Evolutionary conservation across 352 stramenopile species (phyloP), one percentile per base, ranked within the genome.

Genomic region (Phytophthora kernoviae): DNA sequence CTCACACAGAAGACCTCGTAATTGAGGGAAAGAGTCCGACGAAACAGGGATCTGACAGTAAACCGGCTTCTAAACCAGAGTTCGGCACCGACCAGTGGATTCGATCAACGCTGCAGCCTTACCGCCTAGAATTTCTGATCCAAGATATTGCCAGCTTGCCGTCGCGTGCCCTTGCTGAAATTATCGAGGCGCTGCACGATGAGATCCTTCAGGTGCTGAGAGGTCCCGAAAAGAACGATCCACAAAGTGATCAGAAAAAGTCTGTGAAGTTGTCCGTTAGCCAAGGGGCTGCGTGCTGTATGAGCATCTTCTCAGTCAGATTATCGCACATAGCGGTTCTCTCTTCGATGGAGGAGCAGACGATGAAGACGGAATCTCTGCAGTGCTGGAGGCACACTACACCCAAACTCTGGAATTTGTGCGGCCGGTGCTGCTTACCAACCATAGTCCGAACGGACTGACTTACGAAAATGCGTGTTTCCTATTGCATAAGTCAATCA

Each of bases 11-110:
- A 61, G 79, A 88, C 33, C 69, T 88, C 30, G 53, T 84, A 14
- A 55, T 85, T 11, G 57, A 80, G 36, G 46, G 55, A 5, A 73
- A 67, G n/a, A 50, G 30, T 15, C 34, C 45, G 18, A 60, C 18
- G 10, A 68, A 66, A 17, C 48, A 72, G 14, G 14, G 41, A 18
- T 54, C 17, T 15, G 44, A 58, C 17, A 47, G 18, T 32, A 42
- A 54, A n/a, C 20, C 58, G 5, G 58, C 72, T 14, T 18, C 32
- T 18, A 57, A 67, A 18, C 60, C 34, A 8, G 62, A 65, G 10
- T 87, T 88, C 44, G 77, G 75, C 15, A 84, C 81, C 2, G 76
- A 76, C 17, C 52, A 68, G 11, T 93, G 84, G 84, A 86, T 93
- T 40, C 72, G 60, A 40, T 59, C 69, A 9, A 88, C 73, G 9